Base-by-base conservation (phyloP, 345 rosid genomes). In the Eucalyptus microcorys region DNA sequence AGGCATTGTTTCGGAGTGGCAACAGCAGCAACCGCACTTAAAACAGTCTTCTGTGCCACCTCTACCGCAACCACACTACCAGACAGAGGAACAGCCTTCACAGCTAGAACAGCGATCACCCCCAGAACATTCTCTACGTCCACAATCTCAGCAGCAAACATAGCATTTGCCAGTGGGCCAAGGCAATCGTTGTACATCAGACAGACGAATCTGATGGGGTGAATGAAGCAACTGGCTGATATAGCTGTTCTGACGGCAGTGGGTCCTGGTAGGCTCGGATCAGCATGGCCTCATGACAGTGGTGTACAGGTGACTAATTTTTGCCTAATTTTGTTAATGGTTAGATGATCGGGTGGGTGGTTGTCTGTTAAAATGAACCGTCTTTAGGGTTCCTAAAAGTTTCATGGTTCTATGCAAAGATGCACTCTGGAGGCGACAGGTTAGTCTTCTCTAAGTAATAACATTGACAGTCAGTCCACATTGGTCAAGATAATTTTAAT, bases 281-380 rank as follows among this genome's bases (percentile, higher is more conserved):
- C 90, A 89, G 92, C 95, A 91, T 92, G 94, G 96, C 93, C 94
- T 93, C 88, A 87, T 88, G 88, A 90, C 95, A 92, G 93, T 95
- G 90, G 89, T 95, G 96, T 95, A 96, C 98, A 95, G 99, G 98
- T 96, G 95, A 42, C 48, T 43, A 17, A 26, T 71, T 45, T 50
- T 42, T 34, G 48, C 34, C 40, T 14, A 43, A 48, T 47, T 15
- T 71, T 76, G 42, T 61, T 34, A 24, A 16, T 48, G 30, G 15
- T 40, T 40, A 43, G 26, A 76, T 76, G 84, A 76, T 76, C 2
- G 84, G 52, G 71, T 45, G 80, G 53, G 27, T 45, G 37, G 21
- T 34, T 26, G 43, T 32, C 76, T 68, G 42, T 86, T 37, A 11
- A 76, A 76, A 42, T 21, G 47, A 76, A 40, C 15, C 24, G 30